Evolutionary conservation across 257 asterid genomes (phyloP).

Genomic region (Ocimum tenuiflorum): DNA sequence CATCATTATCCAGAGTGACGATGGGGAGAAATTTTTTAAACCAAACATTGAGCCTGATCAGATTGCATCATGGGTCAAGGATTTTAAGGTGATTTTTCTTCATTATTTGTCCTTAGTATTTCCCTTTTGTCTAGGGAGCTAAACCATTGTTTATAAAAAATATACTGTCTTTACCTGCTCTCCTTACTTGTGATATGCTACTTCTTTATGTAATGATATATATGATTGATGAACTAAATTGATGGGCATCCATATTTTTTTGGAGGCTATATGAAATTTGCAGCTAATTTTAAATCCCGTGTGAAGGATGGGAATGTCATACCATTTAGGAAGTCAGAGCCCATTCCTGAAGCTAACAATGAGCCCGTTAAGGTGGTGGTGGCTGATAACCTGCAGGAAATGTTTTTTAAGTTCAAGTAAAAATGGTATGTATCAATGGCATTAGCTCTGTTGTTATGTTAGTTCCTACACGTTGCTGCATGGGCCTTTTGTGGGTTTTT

Average conservation of each 20-base stretch:
- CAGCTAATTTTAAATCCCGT: conserved; percentile 15
- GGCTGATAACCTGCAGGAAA: conserved; percentile 59
- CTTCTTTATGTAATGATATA: neutral
- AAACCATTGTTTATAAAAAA: neutral
- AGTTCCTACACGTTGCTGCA: conserved; percentile 3
- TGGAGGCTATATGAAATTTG: neutral
- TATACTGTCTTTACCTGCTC: neutral
- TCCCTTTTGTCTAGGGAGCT: neutral
- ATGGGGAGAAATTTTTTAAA: conserved; percentile 63
- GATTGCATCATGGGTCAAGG: conserved; percentile 68
- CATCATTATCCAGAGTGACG: conserved; percentile 59
- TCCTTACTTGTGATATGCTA: conserved; percentile 3
- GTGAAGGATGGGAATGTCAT: conserved; percentile 52
- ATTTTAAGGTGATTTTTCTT: conserved; percentile 50
- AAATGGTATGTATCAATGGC: conserved; percentile 40
- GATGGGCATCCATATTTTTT: neutral
- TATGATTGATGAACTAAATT: conserved; percentile 1
- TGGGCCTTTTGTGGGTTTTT: neutral
- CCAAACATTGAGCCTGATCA: conserved; percentile 72
- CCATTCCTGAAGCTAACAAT: conserved; percentile 54
- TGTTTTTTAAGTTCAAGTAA: conserved; percentile 53
- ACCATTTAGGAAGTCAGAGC: conserved; percentile 61
- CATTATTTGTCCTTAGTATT: neutral
- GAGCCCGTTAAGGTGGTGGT: conserved; percentile 81
- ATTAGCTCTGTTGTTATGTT: neutral